phyloP scores from a whole-genome alignment of 202 grass and related monocot genomes.

The Setaria italica region DNA sequence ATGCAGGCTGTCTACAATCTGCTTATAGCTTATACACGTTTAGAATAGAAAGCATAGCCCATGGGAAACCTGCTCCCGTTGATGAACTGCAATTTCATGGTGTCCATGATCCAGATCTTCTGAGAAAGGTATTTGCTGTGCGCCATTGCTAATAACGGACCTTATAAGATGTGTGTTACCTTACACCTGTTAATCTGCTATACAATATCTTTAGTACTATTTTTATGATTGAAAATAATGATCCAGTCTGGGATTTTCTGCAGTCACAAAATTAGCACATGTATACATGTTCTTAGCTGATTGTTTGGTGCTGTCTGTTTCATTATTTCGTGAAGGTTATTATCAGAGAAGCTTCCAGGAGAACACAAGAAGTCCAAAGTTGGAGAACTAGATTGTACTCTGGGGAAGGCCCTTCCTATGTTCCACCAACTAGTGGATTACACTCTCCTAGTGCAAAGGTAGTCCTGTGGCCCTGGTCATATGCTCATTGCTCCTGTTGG shows the following conservation, averaged over 20 bases:
- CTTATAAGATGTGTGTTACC: constrained; percentile 5
- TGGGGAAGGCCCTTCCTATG: constrained; percentile 49
- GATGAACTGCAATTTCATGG: constrained; percentile 80
- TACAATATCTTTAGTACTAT: background rate
- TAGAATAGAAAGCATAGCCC: constrained; percentile 66
- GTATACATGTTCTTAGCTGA: constrained; percentile 28
- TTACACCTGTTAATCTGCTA: background rate
- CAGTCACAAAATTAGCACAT: constrained; percentile 1
- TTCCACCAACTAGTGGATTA: constrained; percentile 47
- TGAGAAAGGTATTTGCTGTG: constrained; percentile 53
- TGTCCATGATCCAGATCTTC: constrained; percentile 59
- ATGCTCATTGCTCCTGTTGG: background rate
- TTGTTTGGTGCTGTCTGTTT: constrained; percentile 16
- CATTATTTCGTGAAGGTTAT: constrained; percentile 57
- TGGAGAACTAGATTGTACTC: constrained; percentile 35
- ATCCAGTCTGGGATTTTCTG: background rate
- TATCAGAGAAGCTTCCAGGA: constrained; percentile 65
- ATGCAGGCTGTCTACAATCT: constrained; percentile 73
- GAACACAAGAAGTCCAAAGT: constrained; percentile 45
- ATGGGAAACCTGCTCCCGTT: constrained; percentile 65
- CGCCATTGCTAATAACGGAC: background rate
- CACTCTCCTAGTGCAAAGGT: constrained; percentile 61
- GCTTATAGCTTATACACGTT: constrained; percentile 69
- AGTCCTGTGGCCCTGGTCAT: constrained; percentile 3
- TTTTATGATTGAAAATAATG: background rate